Percentiles rank a stretch among this genome's conserved stretches.
Evolutionary conservation across 257 asterid species (phyloP).

Genomic region (Fraxinus pennsylvanica): DNA sequence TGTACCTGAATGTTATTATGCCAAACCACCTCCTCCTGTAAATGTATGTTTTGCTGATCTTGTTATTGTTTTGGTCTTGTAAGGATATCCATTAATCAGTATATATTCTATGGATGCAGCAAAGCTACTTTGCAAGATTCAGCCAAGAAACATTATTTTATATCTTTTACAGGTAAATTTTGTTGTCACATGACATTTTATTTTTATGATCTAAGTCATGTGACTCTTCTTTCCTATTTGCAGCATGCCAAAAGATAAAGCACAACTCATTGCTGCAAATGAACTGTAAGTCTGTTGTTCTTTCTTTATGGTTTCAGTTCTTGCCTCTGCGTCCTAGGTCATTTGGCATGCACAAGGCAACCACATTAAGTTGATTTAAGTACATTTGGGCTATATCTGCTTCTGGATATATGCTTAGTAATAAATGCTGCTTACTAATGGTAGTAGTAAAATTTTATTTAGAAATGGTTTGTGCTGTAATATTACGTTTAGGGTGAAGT

Average conservation of each 20-base stretch:
- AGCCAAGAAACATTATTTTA: conserved; percentile 67
- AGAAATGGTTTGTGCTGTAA: neutral
- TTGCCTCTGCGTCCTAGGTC: conserved; percentile 9
- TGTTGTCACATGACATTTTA: conserved; percentile 3
- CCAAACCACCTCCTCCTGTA: conserved; percentile 58
- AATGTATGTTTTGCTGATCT: conserved; percentile 45
- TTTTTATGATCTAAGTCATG: conserved; percentile 29
- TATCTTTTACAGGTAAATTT: conserved; percentile 69
- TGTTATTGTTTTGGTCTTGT: conserved; percentile 11
- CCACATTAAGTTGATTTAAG: neutral
- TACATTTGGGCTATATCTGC: neutral
- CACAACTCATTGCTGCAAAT: conserved; percentile 81
- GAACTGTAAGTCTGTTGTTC: conserved; percentile 63
- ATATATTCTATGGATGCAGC: conserved; percentile 47
- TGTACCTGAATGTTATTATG: conserved; percentile 72
- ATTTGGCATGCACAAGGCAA: neutral
- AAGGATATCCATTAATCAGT: conserved; percentile 10
- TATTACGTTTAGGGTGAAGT: neutral
- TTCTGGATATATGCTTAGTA: conserved; percentile 3
- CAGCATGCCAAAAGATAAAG: conserved; percentile 96
- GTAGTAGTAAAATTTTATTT: neutral
- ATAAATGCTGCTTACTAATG: neutral
- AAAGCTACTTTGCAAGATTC: conserved; percentile 58
- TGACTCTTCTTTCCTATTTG: conserved; percentile 31
- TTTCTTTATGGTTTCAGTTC: conserved; percentile 5